These are phyloP conservation scores for Mycena indigotica DNA, from an alignment of 768 basidiomycete species.

Conservation along the genomic window DNA sequence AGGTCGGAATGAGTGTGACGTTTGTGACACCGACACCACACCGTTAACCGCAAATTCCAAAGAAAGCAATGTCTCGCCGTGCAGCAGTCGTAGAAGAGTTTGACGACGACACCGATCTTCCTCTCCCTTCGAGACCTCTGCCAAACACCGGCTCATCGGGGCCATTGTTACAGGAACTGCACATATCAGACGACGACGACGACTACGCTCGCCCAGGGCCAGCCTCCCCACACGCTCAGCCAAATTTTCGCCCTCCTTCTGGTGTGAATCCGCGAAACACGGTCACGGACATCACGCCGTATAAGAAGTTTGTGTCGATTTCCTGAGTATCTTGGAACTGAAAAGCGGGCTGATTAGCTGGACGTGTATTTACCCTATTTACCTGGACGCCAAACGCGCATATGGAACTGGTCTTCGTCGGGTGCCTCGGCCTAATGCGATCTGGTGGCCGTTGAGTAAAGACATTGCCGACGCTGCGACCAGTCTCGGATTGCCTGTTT, in stretches of 20 bases:
- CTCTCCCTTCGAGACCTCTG: conserved; percentile 68
- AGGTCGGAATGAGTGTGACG: neutral
- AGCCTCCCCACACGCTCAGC: conserved; percentile 57
- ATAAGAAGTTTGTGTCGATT: conserved; percentile 69
- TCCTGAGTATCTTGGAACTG: conserved; percentile 7
- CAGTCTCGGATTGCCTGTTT: conserved; percentile 72
- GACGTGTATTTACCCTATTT: conserved; percentile 96
- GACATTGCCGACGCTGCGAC: conserved; percentile 87
- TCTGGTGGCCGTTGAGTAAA: conserved; percentile 96
- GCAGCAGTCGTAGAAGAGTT: conserved; percentile 77
- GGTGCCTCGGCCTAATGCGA: conserved; percentile 71
- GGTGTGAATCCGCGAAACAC: conserved; percentile 26
- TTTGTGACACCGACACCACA: neutral
- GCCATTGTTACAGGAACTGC: conserved; percentile 77
- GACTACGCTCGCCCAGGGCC: conserved; percentile 51
- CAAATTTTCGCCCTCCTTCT: conserved; percentile 20
- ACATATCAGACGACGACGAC: conserved; percentile 55
- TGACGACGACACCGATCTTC: conserved; percentile 93
- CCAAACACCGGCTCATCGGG: conserved; percentile 70
- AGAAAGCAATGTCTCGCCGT: conserved; percentile 75
- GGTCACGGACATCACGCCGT: conserved; percentile 77
- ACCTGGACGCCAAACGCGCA: conserved; percentile 92
- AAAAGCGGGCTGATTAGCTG: conserved; percentile 54
- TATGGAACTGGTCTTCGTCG: conserved; percentile 83
- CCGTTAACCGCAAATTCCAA: neutral